These are phyloP conservation scores for Amphirosellinia nigrospora DNA, from an alignment of 495 filamentous ascomycete genomes.

Conservation along the genomic window DNA sequence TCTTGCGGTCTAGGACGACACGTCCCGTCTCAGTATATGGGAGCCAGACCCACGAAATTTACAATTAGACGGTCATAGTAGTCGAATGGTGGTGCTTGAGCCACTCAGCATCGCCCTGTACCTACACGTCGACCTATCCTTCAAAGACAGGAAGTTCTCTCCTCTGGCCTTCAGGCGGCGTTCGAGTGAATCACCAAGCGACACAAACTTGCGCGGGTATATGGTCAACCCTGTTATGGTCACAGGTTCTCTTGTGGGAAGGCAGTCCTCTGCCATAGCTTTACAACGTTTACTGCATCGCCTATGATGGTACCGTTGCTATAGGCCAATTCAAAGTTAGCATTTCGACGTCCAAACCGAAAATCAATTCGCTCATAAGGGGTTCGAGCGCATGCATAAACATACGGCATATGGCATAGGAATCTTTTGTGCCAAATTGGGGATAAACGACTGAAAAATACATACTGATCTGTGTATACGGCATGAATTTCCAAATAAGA, in stretches of 20 bases:
- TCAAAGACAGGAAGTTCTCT: conserved; percentile 32
- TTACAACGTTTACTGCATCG: conserved; percentile 20
- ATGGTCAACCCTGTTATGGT: conserved; percentile 32
- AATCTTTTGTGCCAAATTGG: too few species aligned
- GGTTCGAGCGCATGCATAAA: too few species aligned
- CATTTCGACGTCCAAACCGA: too few species aligned
- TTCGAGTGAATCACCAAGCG: conserved; percentile 33
- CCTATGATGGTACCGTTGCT: conserved; percentile 29
- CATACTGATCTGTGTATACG: conserved; percentile 29
- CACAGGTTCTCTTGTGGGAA: conserved; percentile 35
- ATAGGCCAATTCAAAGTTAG: too few species aligned
- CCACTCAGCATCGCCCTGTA: conserved; percentile 37
- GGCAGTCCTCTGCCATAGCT: conserved; percentile 26
- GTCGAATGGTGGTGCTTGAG: conserved; percentile 35
- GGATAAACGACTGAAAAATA: too few species aligned
- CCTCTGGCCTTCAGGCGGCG: conserved; percentile 27
- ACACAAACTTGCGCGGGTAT: conserved; percentile 32
- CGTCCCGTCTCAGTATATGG: conserved; percentile 37
- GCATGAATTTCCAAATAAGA: conserved; percentile 38
- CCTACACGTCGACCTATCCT: conserved; percentile 29
- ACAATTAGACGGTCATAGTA: conserved; percentile 30
- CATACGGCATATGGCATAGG: not conserved
- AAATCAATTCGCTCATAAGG: too few species aligned
- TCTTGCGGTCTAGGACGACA: conserved; percentile 39
- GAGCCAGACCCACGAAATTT: conserved; percentile 39